phyloP scores from a whole-genome alignment of 2,329 filamentous ascomycete genomes.

The Ramularia collo-cygni region DNA sequence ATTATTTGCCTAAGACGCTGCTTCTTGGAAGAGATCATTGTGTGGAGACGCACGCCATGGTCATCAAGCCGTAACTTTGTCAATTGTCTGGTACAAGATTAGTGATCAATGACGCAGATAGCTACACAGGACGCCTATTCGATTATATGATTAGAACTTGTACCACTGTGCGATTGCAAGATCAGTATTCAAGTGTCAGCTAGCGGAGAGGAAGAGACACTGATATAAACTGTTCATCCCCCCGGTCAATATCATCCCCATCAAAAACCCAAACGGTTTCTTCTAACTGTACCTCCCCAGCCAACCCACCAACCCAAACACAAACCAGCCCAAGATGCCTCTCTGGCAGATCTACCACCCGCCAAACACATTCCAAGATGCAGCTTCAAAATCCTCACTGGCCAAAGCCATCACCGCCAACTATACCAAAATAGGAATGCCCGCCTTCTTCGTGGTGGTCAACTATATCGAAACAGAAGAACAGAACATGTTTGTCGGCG shows the following conservation, averaged over 20 bases:
- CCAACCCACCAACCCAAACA: neutral
- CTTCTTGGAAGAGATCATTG: no score
- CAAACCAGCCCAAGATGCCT: constrained; percentile 32
- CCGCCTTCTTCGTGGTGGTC: constrained; percentile 41
- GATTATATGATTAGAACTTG: no score
- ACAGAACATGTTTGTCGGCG: constrained; percentile 29
- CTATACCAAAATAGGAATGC: constrained; percentile 33
- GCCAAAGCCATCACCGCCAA: constrained; percentile 35
- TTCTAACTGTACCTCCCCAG: no score
- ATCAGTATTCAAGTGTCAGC: neutral
- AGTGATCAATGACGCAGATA: no score
- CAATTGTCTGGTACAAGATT: no score
- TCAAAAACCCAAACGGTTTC: no score
- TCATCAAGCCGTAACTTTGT: no score
- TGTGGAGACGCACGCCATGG: no score
- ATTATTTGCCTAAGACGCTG: no score
- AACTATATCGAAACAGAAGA: constrained; percentile 32
- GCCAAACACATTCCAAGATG: constrained; percentile 28
- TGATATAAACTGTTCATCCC: neutral
- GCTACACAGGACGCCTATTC: no score
- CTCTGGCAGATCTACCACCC: constrained; percentile 39
- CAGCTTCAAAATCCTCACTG: constrained; percentile 27
- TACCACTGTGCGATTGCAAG: neutral
- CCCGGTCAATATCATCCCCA: no score
- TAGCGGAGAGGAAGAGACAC: no score